Percentiles rank a stretch among this genome's conserved stretches.
Conservation (phyloP, 2,329 filamentous ascomycete species). For the Parastagonospora nodorum region DNA sequence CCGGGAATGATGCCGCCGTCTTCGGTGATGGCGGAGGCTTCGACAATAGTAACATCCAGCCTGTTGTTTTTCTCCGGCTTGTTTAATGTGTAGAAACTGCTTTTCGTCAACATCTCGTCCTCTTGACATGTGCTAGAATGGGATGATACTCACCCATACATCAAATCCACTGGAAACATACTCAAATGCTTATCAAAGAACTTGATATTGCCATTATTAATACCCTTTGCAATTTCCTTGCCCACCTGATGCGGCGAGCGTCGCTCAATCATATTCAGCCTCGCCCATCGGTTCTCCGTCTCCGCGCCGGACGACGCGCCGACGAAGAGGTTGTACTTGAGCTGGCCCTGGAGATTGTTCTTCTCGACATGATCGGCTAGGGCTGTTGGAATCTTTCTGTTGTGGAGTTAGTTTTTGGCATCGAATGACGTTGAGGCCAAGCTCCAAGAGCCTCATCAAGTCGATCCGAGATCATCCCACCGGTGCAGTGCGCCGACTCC, state of each 20-base stretch:
- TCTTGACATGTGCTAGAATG: not conserved
- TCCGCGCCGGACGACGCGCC: constrained; percentile 88
- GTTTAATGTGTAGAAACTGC: constrained; percentile 80
- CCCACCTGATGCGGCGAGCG: constrained; percentile 86
- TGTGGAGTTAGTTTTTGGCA: constrained; percentile 6
- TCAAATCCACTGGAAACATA: constrained; percentile 87
- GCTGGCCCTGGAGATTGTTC: constrained; percentile 80
- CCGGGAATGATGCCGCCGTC: constrained; percentile 89
- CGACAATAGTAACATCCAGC: constrained; percentile 82
- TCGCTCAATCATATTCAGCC: constrained; percentile 86
- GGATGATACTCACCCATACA: constrained; percentile 63
- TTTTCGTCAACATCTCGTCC: constrained; percentile 3
- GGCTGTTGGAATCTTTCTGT: constrained; percentile 79
- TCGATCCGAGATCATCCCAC: constrained; percentile 5
- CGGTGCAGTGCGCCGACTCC: constrained; percentile 11
- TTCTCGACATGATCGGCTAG: constrained; percentile 88
- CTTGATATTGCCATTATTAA: constrained; percentile 85
- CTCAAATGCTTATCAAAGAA: constrained; percentile 94
- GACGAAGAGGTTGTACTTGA: constrained; percentile 86
- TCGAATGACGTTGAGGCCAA: too few relatives aligned
- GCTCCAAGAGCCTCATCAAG: not conserved
- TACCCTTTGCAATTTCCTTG: constrained; percentile 87
- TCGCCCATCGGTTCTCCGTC: constrained; percentile 91
- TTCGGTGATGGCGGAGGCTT: constrained; percentile 84
- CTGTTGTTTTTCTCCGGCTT: constrained; percentile 65